A percentile compares a stretch with the other conserved stretches of the same genome.
These are phyloP conservation scores for Beauveria scarabaeidicola DNA, from an alignment of 2,329 filamentous ascomycete species.

Conservation along the genomic window DNA sequence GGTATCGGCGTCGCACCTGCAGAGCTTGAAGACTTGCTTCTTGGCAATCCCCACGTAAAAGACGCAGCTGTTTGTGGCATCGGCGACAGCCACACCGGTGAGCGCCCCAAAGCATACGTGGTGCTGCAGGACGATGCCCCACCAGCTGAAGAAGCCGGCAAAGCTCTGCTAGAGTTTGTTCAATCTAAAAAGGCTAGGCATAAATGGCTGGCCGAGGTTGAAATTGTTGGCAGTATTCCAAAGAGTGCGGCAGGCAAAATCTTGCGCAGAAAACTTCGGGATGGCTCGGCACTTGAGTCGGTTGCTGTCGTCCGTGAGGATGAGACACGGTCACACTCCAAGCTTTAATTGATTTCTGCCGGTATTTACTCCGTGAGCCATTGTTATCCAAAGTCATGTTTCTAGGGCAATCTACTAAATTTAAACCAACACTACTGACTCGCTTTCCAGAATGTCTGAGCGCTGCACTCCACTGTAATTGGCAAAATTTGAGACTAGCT, in stretches of 20 bases:
- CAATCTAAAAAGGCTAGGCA: constrained; percentile 44
- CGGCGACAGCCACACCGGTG: constrained; percentile 45
- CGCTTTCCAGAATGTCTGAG: no score
- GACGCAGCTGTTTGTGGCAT: constrained; percentile 49
- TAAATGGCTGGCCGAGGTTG: constrained; percentile 45
- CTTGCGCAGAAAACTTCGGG: constrained; percentile 42
- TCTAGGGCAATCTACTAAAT: no score
- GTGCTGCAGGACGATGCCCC: constrained; percentile 24
- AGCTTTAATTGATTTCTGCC: constrained; percentile 10
- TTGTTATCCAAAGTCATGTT: no score
- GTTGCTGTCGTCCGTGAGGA: constrained; percentile 10
- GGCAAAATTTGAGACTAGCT: no score
- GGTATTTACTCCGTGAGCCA: no score
- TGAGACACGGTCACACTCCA: neutral
- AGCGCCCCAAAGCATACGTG: constrained; percentile 49
- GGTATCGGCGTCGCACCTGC: constrained; percentile 54
- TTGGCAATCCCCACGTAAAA: constrained; percentile 46
- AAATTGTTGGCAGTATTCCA: constrained; percentile 45
- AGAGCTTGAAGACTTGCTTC: constrained; percentile 54
- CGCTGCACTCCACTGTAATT: no score
- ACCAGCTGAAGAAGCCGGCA: constrained; percentile 18
- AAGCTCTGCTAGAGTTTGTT: constrained; percentile 41
- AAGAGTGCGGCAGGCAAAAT: constrained; percentile 57
- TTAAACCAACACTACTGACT: no score
- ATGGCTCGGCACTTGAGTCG: constrained; percentile 15